Percentiles rank a stretch among this genome's conserved stretches.
These are phyloP conservation scores for Nicotiana tomentosiformis DNA, from an alignment of 257 asterid genomes.

Conservation along the genomic window DNA sequence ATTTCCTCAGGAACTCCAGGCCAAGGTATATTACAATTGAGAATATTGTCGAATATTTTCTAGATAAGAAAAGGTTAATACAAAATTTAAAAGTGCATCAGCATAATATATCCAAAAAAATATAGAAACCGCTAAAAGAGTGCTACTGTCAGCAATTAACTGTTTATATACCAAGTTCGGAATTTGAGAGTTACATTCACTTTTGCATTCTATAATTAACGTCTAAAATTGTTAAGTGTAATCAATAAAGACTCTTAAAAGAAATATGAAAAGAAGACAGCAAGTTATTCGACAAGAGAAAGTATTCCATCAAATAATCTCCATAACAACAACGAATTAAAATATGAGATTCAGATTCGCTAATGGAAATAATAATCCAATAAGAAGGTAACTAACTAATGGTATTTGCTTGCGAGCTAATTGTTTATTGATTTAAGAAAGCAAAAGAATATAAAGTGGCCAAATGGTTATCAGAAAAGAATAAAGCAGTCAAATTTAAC, in stretches of 20 bases:
- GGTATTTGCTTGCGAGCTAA: background rate
- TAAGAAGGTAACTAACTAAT: background rate
- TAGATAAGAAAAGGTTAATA: slow-evolving; percentile 22
- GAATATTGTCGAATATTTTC: slow-evolving; percentile 94
- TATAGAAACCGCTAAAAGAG: background rate
- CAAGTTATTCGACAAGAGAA: no score
- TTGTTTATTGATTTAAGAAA: background rate
- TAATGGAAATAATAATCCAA: background rate
- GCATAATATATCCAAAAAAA: background rate
- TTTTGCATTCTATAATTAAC: background rate
- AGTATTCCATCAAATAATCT: no score
- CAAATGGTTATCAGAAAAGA: background rate
- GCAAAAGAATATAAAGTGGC: background rate
- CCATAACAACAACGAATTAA: background rate
- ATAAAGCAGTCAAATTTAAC: background rate
- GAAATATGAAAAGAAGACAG: no score
- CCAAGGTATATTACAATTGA: slow-evolving; percentile 96
- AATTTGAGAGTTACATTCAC: background rate
- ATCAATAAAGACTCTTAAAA: background rate
- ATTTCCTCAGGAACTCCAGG: slow-evolving; percentile 86
- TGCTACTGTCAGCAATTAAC: background rate
- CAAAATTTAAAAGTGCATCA: background rate
- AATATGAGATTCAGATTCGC: background rate
- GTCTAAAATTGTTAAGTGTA: background rate
- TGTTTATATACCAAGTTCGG: background rate